Percentiles rank a stretch among this genome's conserved stretches.
Conservation (phyloP, 1,284 basidiomycete species). For the Mycena citricolor region DNA sequence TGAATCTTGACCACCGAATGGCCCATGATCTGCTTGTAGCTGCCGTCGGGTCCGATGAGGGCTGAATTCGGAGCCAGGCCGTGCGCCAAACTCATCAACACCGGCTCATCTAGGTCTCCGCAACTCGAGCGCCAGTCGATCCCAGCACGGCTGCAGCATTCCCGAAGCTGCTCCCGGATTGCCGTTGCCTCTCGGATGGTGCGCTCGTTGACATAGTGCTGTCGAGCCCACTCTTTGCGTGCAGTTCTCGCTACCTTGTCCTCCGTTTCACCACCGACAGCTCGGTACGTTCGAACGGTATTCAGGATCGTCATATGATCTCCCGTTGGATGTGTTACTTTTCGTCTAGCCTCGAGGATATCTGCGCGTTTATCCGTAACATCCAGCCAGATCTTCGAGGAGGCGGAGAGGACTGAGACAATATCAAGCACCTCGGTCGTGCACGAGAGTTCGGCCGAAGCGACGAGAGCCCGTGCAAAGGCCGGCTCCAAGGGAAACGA, state of each 20-base stretch:
- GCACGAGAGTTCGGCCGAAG: conserved; percentile 59
- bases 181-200: conserved; percentile 82
- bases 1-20: conserved; percentile 85
- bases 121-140: conserved; percentile 62
- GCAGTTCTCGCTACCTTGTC: conserved; percentile 38
- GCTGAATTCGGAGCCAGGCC: conserved; percentile 85
- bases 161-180: conserved; percentile 80
- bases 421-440: conserved; percentile 66
- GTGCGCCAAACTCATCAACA: conserved; percentile 66
- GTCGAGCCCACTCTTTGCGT: conserved; percentile 76
- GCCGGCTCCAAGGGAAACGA: conserved; percentile 70
- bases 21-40: conserved; percentile 82
- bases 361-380: conserved; percentile 56
- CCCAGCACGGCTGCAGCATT: conserved; percentile 60
- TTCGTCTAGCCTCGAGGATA: conserved; percentile 55
- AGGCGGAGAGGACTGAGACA: conserved; percentile 59
- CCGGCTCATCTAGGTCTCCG: conserved; percentile 56
- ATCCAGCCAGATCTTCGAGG: conserved; percentile 59
- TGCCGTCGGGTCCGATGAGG: conserved; percentile 77
- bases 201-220: conserved; percentile 83
- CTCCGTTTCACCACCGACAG: conserved; percentile 41
- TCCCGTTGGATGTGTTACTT: conserved; percentile 74
- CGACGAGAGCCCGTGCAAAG: conserved; percentile 31
- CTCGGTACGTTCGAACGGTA: conserved; percentile 60
- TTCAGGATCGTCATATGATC: conserved; percentile 82